Evolutionary conservation across 2,329 filamentous ascomycete genomes (phyloP).

Genomic region (Didymella lethalis): DNA sequence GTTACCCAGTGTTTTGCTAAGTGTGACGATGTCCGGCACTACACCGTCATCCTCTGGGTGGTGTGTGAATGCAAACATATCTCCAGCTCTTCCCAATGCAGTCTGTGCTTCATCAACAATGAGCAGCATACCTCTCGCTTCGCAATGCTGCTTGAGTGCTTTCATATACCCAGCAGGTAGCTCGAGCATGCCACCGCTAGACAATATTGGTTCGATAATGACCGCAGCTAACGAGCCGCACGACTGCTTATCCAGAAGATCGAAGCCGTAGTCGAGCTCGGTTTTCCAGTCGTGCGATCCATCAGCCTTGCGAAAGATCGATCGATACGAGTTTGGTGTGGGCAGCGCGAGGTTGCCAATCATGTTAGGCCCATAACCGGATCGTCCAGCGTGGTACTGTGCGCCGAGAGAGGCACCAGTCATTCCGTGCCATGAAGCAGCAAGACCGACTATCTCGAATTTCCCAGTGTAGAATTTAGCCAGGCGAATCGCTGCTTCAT

Average conservation of each 20-base stretch:
- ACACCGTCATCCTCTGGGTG: slow-evolving; percentile 42
- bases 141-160: slow-evolving; percentile 59
- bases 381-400: slow-evolving; percentile 63
- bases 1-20: slow-evolving; percentile 69
- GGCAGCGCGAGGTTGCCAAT: slow-evolving; percentile 67
- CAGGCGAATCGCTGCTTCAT: slow-evolving; percentile 69
- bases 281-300: slow-evolving; percentile 71
- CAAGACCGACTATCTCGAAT: slow-evolving; percentile 69
- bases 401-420: slow-evolving; percentile 62
- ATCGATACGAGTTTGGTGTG: slow-evolving; percentile 68
- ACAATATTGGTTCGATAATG: slow-evolving; percentile 68
- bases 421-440: slow-evolving; percentile 68
- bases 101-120: slow-evolving; percentile 52
- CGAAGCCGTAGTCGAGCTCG: slow-evolving; percentile 71
- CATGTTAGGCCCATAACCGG: slow-evolving; percentile 56
- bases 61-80: slow-evolving; percentile 56
- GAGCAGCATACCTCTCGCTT: slow-evolving; percentile 45
- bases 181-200: slow-evolving; percentile 66
- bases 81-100: slow-evolving; percentile 46
- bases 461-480: slow-evolving; percentile 71
- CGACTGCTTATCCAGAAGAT: slow-evolving; percentile 65
- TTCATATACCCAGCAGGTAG: slow-evolving; percentile 67
- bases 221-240: slow-evolving; percentile 69
- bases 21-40: slow-evolving; percentile 63
- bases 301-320: slow-evolving; percentile 65